phyloP scores from a whole-genome alignment of 768 basidiomycete genomes.

The Rhodosporidiobolus odoratus region DNA sequence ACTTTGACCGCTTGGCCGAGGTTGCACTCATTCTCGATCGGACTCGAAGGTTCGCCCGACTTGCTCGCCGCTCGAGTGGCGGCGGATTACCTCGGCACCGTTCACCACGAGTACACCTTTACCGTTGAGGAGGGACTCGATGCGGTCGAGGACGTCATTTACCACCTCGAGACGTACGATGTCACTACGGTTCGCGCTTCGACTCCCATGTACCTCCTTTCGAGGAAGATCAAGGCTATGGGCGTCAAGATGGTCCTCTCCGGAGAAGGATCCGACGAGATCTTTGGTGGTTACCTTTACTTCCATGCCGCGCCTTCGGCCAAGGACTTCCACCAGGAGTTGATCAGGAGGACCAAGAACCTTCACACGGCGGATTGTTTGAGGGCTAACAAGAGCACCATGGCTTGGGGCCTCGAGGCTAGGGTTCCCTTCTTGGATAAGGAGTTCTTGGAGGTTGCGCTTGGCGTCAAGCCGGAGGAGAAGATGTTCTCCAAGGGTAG shows the following conservation, averaged over 20 bases:
- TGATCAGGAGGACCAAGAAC: constrained; percentile 90
- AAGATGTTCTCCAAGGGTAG: constrained; percentile 86
- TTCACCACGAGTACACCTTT: constrained; percentile 96
- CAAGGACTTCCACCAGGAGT: constrained; percentile 87
- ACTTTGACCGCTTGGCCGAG: constrained; percentile 86
- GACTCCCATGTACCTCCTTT: constrained; percentile 97
- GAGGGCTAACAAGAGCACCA: constrained; percentile 99
- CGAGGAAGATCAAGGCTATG: constrained; percentile 98
- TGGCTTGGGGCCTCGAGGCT: constrained; percentile 99
- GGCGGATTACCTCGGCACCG: constrained; percentile 85
- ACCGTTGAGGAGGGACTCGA: constrained; percentile 97
- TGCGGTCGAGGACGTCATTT: constrained; percentile 93
- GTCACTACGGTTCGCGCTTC: constrained; percentile 97
- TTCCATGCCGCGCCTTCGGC: constrained; percentile 95
- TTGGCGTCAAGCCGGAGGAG: constrained; percentile 79
- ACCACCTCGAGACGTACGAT: constrained; percentile 97
- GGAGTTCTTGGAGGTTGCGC: constrained; percentile 83
- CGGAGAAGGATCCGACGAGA: constrained; percentile 96
- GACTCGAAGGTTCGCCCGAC: constrained; percentile 90
- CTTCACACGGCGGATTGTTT: constrained; percentile 95
- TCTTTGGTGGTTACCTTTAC: constrained; percentile 96
- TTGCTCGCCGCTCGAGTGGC: constrained; percentile 88
- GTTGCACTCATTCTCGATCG: constrained; percentile 95
- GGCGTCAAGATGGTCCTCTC: constrained; percentile 99
- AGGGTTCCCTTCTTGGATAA: constrained; percentile 99